Conservation (phyloP, 2,329 filamentous ascomycete genomes). For the Penicillium palitans region DNA sequence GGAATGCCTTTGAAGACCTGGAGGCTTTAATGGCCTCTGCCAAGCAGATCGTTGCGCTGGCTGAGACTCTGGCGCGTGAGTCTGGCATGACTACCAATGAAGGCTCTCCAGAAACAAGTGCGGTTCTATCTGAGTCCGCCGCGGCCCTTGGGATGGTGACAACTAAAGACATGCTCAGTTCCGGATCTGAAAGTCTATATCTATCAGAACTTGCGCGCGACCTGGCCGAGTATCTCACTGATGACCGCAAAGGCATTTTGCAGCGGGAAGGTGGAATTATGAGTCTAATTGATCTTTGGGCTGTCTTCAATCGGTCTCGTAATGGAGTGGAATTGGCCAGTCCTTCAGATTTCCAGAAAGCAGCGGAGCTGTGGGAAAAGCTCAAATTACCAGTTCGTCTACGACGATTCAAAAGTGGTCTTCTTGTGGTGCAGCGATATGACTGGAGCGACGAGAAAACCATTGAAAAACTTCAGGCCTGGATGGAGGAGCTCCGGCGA, state of each 20-base stretch:
- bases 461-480: conserved; percentile 70
- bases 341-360: conserved; percentile 87
- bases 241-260: conserved; percentile 76
- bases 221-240: conserved; percentile 83
- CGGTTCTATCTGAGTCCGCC: conserved; percentile 76
- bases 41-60: conserved; percentile 91
- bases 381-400: conserved; percentile 82
- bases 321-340: conserved; percentile 94
- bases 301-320: conserved; percentile 87
- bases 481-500: conserved; percentile 72
- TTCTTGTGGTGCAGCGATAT: conserved; percentile 87
- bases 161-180: conserved; percentile 87
- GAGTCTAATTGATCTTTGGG: conserved; percentile 87
- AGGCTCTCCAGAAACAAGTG: conserved; percentile 68
- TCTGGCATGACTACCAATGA: conserved; percentile 57
- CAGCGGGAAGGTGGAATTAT: conserved; percentile 83
- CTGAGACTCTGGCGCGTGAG: conserved; percentile 79
- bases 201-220: conserved; percentile 83
- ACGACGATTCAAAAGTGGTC: conserved; percentile 84
- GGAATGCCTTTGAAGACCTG: conserved; percentile 90
- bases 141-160: conserved; percentile 85
- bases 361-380: conserved; percentile 82
- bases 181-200: conserved; percentile 81
- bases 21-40: conserved; percentile 97
- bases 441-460: conserved; percentile 92